Evolutionary conservation across 2,329 filamentous ascomycete genomes (phyloP).

Genomic region (Decorospora gaudefroyi): DNA sequence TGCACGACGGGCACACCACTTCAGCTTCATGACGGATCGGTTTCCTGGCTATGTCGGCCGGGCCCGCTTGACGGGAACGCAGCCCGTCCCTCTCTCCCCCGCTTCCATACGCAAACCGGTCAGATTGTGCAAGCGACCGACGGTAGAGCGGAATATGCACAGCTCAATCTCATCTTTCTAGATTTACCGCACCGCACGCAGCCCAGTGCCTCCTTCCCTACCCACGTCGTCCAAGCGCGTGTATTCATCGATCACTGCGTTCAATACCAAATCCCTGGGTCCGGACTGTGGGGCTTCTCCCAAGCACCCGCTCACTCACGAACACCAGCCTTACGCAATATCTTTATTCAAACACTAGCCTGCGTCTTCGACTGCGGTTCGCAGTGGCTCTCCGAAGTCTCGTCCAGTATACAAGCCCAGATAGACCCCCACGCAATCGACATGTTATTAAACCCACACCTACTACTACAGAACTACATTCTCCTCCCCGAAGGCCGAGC

Average conservation of each 20-base stretch:
- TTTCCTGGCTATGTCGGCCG: constrained; percentile 43
- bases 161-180: constrained; percentile 50
- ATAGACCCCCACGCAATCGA: constrained; percentile 29
- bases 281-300: constrained; percentile 36
- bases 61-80: constrained; percentile 29
- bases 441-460: constrained; percentile 38
- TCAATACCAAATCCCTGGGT: constrained; percentile 27
- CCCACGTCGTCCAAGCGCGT: constrained; percentile 38
- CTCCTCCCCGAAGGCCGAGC: constrained; percentile 27
- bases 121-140: constrained; percentile 38
- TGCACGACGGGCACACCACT: constrained; percentile 45
- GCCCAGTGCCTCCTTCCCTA: constrained; percentile 35
- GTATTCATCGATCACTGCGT: constrained; percentile 45
- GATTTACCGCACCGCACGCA: constrained; percentile 37
- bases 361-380: constrained; percentile 50
- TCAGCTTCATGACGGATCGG: constrained; percentile 39
- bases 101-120: constrained; percentile 17
- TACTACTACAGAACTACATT: constrained; percentile 48
- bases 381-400: constrained; percentile 47
- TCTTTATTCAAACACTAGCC: constrained; percentile 50
- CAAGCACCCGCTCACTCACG: constrained; percentile 38
- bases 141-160: constrained; percentile 46
- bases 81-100: constrained; percentile 12
- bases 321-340: constrained; percentile 47
- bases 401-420: constrained; percentile 29